Evolutionary conservation across 371 early-diverging fungal genomes (phyloP), one percentile per base, ranked within the genome.

Genomic region (Syncephalastrum contaminatum): DNA sequence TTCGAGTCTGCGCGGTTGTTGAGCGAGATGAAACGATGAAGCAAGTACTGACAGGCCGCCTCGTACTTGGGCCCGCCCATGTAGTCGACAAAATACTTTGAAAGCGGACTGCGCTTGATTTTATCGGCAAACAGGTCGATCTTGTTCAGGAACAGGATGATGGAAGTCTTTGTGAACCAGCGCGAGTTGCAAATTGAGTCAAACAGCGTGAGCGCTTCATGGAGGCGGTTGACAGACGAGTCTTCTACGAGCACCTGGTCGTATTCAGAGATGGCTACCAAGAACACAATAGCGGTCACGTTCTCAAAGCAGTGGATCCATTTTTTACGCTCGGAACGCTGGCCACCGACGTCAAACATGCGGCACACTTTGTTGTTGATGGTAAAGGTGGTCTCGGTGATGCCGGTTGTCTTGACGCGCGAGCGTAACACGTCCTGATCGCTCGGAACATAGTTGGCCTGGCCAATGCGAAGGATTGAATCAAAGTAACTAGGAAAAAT

Each of bases 221-320:
- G 72, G 22, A 69, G 43, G 27, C 89, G 84, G 65, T 89, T 88
- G 68, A 92, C 87, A 30, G 87, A 86, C 61, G 89, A 89, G 69
- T 97, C 98, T 73, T 97, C 98, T 19, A 91, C 83, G 25, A 97
- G 76, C 25, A 89, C 88, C 70, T 97, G 97, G 63, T 97, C 96
- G 68, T 95, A 97, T 65, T 93, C 97, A 51, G 86, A 84, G 41
- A 96, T 90, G n/a, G 96, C 95, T 7, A 94, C 96, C 54, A 94
- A 68, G 69, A 95, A 97, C 10, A 97, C 73, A 41, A 97, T 86
- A 0, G 96, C 91, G 8, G 95, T 96, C 10, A 97, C 97, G 54
- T 91, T 91, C 63, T 96, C 96, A 68, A 95, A 90, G 55, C 94
- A 95, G 50, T 94, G 95, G 43, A 93, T 84, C 98, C 98, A 96